phyloP scores from a whole-genome alignment of 768 basidiomycete species.

The Mycena venus region DNA sequence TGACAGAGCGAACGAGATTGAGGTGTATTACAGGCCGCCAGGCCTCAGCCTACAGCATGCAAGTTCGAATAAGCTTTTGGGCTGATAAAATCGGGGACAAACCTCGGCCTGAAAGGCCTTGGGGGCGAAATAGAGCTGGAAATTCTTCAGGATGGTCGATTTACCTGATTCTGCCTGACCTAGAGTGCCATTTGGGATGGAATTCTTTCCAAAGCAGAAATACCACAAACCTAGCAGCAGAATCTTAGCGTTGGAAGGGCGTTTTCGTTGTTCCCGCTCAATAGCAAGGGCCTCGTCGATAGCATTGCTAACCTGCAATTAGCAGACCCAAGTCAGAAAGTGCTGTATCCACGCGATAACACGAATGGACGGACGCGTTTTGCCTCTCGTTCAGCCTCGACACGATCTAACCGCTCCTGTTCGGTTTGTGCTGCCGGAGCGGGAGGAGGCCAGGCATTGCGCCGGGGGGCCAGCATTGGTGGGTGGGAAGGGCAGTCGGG shows the following conservation, averaged over 20 bases:
- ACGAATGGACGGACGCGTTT: constrained; percentile 47
- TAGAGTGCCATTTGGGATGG: constrained; percentile 36
- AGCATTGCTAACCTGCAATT: constrained; percentile 53
- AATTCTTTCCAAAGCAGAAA: background rate
- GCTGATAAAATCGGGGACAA: background rate
- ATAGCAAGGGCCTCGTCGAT: constrained; percentile 67
- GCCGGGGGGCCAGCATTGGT: constrained; percentile 29
- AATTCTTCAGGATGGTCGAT: constrained; percentile 76
- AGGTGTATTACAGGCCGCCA: constrained; percentile 80
- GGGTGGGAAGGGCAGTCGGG: constrained; percentile 6
- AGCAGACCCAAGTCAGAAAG: background rate
- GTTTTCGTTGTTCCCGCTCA: constrained; percentile 61
- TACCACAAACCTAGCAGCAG: constrained; percentile 66
- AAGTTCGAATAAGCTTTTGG: background rate
- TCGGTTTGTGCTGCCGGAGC: constrained; percentile 21
- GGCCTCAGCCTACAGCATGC: constrained; percentile 53
- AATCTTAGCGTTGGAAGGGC: constrained; percentile 58
- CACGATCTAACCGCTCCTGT: constrained; percentile 8
- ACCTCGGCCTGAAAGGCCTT: constrained; percentile 70
- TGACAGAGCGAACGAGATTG: constrained; percentile 72
- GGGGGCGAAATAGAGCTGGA: constrained; percentile 73
- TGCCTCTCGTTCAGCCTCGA: constrained; percentile 51
- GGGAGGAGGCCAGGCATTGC: constrained; percentile 34
- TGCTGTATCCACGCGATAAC: background rate
- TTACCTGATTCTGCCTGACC: constrained; percentile 81